Evolutionary conservation across 2,329 filamentous ascomycete genomes (phyloP).

Genomic region (Bipolaris victoriae): DNA sequence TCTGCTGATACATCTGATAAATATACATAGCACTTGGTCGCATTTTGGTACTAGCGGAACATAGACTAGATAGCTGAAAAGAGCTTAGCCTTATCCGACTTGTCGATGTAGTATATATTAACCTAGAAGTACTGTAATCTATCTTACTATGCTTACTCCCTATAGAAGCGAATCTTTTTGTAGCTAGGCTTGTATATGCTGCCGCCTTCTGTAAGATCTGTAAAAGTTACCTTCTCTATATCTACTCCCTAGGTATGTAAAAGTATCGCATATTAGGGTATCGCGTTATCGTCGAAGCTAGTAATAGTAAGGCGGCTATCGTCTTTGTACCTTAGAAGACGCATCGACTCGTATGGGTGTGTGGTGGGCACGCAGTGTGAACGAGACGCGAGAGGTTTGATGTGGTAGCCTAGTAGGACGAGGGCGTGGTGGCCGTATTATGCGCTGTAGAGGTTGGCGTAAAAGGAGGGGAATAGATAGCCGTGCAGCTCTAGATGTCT

Average conservation of each 20-base stretch:
- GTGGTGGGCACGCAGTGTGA: conserved; percentile 1
- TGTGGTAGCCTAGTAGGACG: conserved; percentile 10
- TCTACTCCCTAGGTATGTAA: conserved; percentile 37
- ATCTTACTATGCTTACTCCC: conserved; percentile 3
- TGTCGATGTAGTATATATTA: conserved; percentile 7
- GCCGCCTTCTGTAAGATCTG: conserved; percentile 17
- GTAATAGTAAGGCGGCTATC: conserved; percentile 9
- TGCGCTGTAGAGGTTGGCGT: neutral
- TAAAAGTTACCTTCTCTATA: conserved; percentile 34
- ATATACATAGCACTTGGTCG: neutral
- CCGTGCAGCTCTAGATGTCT: neutral
- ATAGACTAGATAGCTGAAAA: neutral
- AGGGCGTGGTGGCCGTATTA: neutral
- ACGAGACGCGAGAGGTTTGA: conserved; percentile 8
- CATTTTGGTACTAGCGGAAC: conserved; percentile 6
- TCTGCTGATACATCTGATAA: conserved; percentile 1
- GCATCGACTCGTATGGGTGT: conserved; percentile 13
- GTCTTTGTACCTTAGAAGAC: conserved; percentile 17
- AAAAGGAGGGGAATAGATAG: neutral
- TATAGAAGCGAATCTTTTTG: conserved; percentile 7
- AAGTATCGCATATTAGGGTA: conserved; percentile 29
- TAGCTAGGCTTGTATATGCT: conserved; percentile 8
- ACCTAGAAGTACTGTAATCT: conserved; percentile 13
- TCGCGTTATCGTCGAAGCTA: conserved; percentile 1
- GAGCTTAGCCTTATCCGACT: conserved; percentile 1